These are phyloP conservation scores for Pharnaceum exiguum DNA, from an alignment of 148 eudicot species.

Conservation along the genomic window DNA sequence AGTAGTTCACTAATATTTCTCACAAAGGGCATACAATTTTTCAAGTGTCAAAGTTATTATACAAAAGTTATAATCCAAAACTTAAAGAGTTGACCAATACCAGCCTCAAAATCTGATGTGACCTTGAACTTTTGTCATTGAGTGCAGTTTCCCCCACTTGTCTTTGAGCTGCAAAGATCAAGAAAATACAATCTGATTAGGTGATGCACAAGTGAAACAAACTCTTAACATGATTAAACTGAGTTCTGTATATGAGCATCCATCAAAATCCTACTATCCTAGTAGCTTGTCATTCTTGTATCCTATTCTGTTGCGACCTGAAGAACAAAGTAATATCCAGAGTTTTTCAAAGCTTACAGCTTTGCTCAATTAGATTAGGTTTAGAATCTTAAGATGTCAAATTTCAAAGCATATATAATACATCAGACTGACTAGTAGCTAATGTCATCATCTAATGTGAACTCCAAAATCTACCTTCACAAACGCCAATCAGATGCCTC, in stretches of 20 bases:
- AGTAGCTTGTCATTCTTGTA: no score
- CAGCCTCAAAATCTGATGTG: conserved; percentile 91
- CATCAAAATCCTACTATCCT: no score
- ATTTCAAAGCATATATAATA: background rate
- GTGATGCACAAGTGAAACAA: no score
- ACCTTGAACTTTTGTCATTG: conserved; percentile 94
- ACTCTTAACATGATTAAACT: background rate
- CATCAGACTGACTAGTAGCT: background rate
- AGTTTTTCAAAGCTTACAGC: background rate
- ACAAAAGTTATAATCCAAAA: background rate
- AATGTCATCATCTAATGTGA: background rate
- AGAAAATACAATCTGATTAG: conserved; percentile 2
- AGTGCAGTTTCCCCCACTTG: conserved; percentile 94
- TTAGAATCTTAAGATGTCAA: background rate
- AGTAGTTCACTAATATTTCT: no score
- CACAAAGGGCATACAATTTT: no score
- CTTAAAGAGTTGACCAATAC: conserved; percentile 28
- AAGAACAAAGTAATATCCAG: no score
- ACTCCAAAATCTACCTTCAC: conserved; percentile 66
- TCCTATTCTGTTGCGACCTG: no score
- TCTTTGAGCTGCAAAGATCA: conserved; percentile 68
- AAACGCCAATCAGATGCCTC: conserved; percentile 59
- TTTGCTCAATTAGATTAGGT: background rate
- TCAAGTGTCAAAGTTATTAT: no score
- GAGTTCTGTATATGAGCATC: no score